These are phyloP conservation scores for Naganishia randhawae DNA, from an alignment of 768 basidiomycete species.

Conservation along the genomic window DNA sequence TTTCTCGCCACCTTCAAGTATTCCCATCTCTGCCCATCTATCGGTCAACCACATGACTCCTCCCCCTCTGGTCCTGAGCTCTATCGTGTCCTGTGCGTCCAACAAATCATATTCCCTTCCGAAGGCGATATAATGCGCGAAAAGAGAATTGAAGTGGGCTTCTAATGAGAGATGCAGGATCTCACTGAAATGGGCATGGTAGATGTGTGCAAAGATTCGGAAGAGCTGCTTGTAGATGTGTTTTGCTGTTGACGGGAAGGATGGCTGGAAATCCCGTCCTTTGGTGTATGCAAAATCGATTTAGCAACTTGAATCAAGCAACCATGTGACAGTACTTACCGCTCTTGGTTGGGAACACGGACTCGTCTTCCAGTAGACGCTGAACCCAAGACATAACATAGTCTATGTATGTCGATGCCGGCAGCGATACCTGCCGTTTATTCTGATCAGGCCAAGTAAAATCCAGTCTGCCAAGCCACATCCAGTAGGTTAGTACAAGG, in stretches of 20 bases:
- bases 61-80: slow-evolving; percentile 48
- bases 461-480: slow-evolving; percentile 61
- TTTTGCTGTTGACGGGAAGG: slow-evolving; percentile 80
- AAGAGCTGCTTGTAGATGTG: slow-evolving; percentile 95
- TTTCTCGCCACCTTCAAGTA: slow-evolving; percentile 59
- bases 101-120: slow-evolving; percentile 88
- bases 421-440: slow-evolving; percentile 77
- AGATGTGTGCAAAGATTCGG: slow-evolving; percentile 94
- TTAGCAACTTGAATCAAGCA: background rate
- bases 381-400: slow-evolving; percentile 97
- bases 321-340: slow-evolving; percentile 56
- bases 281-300: background rate
- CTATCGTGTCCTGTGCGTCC: slow-evolving; percentile 77
- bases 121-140: slow-evolving; percentile 96
- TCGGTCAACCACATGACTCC: slow-evolving; percentile 80
- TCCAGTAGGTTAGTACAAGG: too few species aligned
- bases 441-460: slow-evolving; percentile 93
- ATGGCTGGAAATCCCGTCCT: slow-evolving; percentile 82
- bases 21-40: slow-evolving; percentile 82
- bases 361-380: slow-evolving; percentile 88
- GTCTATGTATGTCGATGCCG: slow-evolving; percentile 95
- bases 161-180: slow-evolving; percentile 90
- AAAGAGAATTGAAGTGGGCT: slow-evolving; percentile 87
- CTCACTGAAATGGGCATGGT: slow-evolving; percentile 80
- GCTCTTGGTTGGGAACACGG: slow-evolving; percentile 90